Evolutionary conservation across 2,329 filamentous ascomycete species (phyloP).

Genomic region (Tricladium varicosporioides): DNA sequence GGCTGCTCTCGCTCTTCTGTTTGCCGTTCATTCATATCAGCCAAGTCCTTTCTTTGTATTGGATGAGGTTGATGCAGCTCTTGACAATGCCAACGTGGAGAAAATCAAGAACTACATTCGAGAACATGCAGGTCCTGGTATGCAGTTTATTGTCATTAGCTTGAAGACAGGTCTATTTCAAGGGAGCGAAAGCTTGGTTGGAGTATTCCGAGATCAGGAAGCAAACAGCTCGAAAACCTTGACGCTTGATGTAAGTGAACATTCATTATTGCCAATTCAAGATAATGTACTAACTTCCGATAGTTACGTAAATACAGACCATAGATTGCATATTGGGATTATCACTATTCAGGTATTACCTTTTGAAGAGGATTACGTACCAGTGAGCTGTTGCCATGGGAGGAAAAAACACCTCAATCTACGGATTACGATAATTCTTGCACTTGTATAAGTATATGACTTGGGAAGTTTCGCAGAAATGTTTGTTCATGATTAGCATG

Average conservation of each 20-base stretch:
- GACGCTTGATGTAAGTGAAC: constrained; percentile 83
- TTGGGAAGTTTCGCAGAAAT: not conserved
- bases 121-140: constrained; percentile 90
- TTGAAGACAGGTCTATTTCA: constrained; percentile 96
- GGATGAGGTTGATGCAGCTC: constrained; percentile 94
- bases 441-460: not conserved
- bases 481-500: not conserved
- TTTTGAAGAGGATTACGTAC: too few species aligned
- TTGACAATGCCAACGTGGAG: constrained; percentile 97
- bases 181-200: constrained; percentile 91
- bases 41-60: constrained; percentile 96
- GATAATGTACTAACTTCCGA: constrained; percentile 13
- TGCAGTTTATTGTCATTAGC: constrained; percentile 99
- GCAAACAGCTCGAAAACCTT: constrained; percentile 89
- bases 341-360: too few species aligned
- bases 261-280: not conserved
- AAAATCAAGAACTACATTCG: constrained; percentile 96
- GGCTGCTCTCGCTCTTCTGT: constrained; percentile 92
- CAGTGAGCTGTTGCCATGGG: too few species aligned
- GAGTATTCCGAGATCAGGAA: constrained; percentile 91
- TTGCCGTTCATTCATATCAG: constrained; percentile 95
- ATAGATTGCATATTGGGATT: not conserved
- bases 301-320: constrained; percentile 30
- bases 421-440: not conserved
- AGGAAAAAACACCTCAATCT: not conserved